Percentiles rank a stretch among this genome's conserved stretches.
Evolutionary conservation across 176 grass and related monocot genomes (phyloP).

Genomic region (Oryza punctata): DNA sequence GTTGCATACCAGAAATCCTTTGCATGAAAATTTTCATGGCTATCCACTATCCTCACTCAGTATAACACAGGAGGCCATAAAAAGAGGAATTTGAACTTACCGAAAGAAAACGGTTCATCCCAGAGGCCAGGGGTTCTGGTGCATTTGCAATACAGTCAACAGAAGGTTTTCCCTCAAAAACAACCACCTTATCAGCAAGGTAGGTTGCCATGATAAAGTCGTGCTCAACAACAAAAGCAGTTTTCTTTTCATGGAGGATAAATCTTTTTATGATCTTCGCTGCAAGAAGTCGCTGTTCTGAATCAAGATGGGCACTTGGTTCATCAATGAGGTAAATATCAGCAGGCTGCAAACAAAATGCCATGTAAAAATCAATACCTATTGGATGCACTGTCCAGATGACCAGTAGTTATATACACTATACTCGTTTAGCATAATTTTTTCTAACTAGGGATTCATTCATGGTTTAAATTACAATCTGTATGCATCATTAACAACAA

Average conservation of each 20-base stretch:
- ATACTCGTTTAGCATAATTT: neutral
- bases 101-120: constrained; percentile 76
- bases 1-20: neutral
- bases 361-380: neutral
- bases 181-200: constrained; percentile 64
- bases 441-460: neutral
- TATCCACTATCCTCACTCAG: neutral
- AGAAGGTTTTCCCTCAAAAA: constrained; percentile 71
- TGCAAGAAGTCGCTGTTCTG: constrained; percentile 72
- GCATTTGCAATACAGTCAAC: constrained; percentile 64
- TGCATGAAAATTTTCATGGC: neutral
- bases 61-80: neutral
- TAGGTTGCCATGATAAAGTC: constrained; percentile 85
- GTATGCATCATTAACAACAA: too few relatives aligned
- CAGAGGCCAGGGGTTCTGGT: constrained; percentile 61
- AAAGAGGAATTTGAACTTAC: constrained; percentile 42
- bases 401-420: neutral
- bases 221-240: constrained; percentile 70
- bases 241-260: constrained; percentile 77
- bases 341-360: constrained; percentile 48
- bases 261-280: constrained; percentile 77
- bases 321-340: constrained; percentile 88
- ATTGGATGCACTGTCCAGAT: neutral
- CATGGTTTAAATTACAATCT: neutral
- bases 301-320: constrained; percentile 79